Conservation (phyloP, 805 yeast genomes). For the Kodamaea nitidulidarum region DNA sequence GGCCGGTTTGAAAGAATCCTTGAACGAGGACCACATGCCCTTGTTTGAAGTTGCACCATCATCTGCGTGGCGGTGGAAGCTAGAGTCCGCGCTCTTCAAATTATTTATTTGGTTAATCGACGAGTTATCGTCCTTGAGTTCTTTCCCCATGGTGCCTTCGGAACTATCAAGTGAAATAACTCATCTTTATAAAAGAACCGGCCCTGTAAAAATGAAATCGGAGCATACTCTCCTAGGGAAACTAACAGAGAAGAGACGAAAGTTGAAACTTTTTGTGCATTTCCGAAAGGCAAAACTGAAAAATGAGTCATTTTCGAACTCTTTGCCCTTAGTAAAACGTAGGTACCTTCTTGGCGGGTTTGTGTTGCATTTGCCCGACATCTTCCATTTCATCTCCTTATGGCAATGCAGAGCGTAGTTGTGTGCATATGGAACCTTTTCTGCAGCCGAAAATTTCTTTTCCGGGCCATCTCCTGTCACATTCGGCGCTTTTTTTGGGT, state of each 20-base stretch:
- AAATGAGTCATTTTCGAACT: slow-evolving; percentile 11
- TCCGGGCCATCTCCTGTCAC: slow-evolving; percentile 1
- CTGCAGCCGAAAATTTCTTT: slow-evolving; percentile 1
- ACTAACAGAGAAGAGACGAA: background rate
- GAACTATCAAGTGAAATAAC: background rate
- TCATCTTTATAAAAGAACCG: background rate
- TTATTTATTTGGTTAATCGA: slow-evolving; percentile 12
- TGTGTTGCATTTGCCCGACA: background rate
- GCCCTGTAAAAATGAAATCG: background rate
- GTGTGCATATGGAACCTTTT: background rate
- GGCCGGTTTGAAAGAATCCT: slow-evolving; percentile 36
- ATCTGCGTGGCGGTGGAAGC: slow-evolving; percentile 10
- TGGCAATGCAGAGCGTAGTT: background rate
- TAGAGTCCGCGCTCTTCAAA: slow-evolving; percentile 13
- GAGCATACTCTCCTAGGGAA: background rate
- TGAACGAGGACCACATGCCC: slow-evolving; percentile 23
- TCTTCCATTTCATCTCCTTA: background rate
- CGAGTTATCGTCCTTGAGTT: slow-evolving; percentile 5
- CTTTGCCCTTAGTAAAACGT: background rate
- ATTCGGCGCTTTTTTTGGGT: slow-evolving; percentile 4
- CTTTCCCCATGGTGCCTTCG: slow-evolving; percentile 1
- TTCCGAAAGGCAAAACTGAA: slow-evolving; percentile 6
- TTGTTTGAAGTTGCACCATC: background rate
- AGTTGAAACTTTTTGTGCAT: slow-evolving; percentile 1
- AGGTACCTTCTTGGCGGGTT: background rate